Base-by-base conservation (phyloP, 495 filamentous ascomycete species). In the Beverwykella pulmonaria region DNA sequence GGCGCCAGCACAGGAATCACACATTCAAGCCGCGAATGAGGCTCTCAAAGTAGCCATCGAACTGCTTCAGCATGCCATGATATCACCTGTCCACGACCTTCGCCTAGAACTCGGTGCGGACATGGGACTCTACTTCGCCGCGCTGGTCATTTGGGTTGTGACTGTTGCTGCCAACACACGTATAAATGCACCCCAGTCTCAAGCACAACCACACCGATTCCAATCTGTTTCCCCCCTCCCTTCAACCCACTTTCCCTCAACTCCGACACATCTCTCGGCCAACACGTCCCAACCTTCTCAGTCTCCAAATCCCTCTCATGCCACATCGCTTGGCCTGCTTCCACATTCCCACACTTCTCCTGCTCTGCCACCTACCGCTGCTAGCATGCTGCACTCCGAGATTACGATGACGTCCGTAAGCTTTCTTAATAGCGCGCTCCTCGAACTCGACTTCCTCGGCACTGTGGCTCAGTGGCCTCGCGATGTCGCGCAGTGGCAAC, bases 61-160 rank as follows among this genome's bases (percentile, higher is more conserved):
- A 46, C 34, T 63, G 23, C 53, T 75, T 12, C 61, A 73, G 17
- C 68, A 66, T 9, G 74, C 75, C 5, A 50, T 75, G 46, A 47
- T 47, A 26, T 52, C 64, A 47, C 68, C 69, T 10, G 47, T 47
- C 6, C 67, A 70, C 26, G 71, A 67, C 29, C 67, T 77, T 9
- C 61, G 65, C 0, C 63, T 77, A 23, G 71, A 74, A 29, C 46
- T 59, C 0, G 64, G 69, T 47, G 74, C 74, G 32, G 74, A 77
- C 44, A 73, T 75, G 73, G 55, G 61, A n/a, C 53, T 77, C 29
- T 73, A 76, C 68, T 71, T 73, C 26, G 71, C 75, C 6, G 61
- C 68, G 17, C 47, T 77, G 17, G 71, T 75, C 12, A 44, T 77
- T 17, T 77, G 75, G 75, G 71, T 73, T 14, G 59, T 67, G 20